phyloP scores from a whole-genome alignment of 176 grass and related monocot species.

The Aegilops longissima region DNA sequence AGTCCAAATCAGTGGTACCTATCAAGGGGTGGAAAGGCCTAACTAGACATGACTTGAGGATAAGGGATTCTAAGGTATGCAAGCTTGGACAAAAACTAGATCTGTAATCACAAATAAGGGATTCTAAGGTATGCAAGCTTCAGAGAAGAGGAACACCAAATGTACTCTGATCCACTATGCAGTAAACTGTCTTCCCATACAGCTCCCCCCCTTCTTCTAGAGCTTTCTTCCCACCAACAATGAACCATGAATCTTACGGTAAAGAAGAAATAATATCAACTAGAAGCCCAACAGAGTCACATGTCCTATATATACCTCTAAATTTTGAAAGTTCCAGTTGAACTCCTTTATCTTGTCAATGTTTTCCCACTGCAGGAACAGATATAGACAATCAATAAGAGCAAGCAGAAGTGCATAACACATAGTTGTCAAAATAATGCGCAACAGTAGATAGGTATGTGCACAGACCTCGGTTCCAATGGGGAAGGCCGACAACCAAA shows the following conservation, averaged over 20 bases:
- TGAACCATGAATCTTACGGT: conserved; percentile 10
- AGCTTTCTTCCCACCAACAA: conserved; percentile 48
- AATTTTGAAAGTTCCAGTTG: conserved; percentile 86
- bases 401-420: background rate
- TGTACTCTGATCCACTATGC: too few species aligned
- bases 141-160: too few species aligned
- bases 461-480: conserved; percentile 64
- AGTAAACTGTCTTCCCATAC: conserved; percentile 75
- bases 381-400: background rate
- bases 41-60: background rate
- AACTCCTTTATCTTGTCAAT: conserved; percentile 80
- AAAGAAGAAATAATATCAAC: background rate
- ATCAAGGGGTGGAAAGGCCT: background rate
- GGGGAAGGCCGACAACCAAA: conserved; percentile 65
- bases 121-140: too few species aligned
- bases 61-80: too few species aligned
- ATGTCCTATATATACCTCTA: conserved; percentile 56
- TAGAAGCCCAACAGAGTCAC: background rate
- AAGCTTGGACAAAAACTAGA: background rate
- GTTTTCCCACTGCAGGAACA: conserved; percentile 69
- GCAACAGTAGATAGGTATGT: background rate
- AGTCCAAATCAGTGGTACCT: conserved; percentile 35
- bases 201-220: conserved; percentile 79
- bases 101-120: too few species aligned
- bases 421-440: conserved; percentile 10